These are phyloP conservation scores for Ustilago sp. DNA, from an alignment of 1,284 basidiomycete genomes.

Conservation along the genomic window DNA sequence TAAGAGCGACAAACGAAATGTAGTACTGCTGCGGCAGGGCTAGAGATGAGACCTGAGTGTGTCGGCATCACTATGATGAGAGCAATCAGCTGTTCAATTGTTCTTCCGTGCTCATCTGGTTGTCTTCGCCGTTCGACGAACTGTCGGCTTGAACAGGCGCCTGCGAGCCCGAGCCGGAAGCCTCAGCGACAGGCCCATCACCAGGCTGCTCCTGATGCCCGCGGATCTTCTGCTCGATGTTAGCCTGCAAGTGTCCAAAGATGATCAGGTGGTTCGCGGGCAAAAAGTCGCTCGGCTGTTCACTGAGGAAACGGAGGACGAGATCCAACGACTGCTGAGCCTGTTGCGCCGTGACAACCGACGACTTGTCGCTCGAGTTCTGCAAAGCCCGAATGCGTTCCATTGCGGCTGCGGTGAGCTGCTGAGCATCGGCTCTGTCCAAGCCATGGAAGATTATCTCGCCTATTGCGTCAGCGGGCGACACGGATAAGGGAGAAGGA, in stretches of 20 bases:
- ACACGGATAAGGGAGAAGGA: conserved; percentile 39
- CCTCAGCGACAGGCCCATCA: conserved; percentile 6
- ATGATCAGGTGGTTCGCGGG: conserved; percentile 37
- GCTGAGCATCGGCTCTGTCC: conserved; percentile 18
- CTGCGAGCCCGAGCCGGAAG: not conserved
- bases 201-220: not conserved
- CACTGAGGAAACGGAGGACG: conserved; percentile 41
- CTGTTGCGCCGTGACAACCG: conserved; percentile 38
- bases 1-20: not conserved
- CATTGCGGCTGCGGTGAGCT: conserved; percentile 23
- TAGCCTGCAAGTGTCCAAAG: conserved; percentile 44
- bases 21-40: not conserved
- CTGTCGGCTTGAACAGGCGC: conserved; percentile 1
- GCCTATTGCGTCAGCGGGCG: conserved; percentile 24
- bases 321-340: conserved; percentile 40
- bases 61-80: conserved; percentile 3
- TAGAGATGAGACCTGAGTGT: too few species aligned
- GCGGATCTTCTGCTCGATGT: conserved; percentile 47
- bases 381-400: conserved; percentile 25
- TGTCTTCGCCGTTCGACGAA: conserved; percentile 1
- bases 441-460: not conserved
- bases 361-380: conserved; percentile 18
- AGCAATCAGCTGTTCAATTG: not conserved
- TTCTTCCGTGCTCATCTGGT: not conserved
- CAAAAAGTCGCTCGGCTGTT: conserved; percentile 46